phyloP scores from a whole-genome alignment of 495 filamentous ascomycete species.

The Penicillium arizonense region DNA sequence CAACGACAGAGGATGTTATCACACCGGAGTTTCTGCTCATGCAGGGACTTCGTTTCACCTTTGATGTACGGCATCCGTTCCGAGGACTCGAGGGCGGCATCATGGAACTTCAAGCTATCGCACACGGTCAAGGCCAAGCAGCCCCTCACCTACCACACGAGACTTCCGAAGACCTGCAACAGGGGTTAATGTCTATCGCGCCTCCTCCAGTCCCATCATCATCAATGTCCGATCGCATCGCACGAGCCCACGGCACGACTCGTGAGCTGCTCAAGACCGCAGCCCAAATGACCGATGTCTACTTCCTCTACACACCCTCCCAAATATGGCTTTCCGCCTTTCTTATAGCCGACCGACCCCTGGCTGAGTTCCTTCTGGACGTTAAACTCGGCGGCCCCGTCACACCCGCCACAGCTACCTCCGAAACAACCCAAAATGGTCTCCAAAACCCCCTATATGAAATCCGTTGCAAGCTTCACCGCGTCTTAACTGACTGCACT shows the following conservation, averaged over 20 bases:
- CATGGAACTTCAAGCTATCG: constrained; percentile 75
- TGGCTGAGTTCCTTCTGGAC: constrained; percentile 70
- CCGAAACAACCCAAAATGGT: constrained; percentile 6
- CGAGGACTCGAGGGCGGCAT: constrained; percentile 80
- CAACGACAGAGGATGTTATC: constrained; percentile 69
- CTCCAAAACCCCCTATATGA: constrained; percentile 27
- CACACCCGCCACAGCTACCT: constrained; percentile 8
- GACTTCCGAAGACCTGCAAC: constrained; percentile 37
- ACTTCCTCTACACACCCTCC: constrained; percentile 92
- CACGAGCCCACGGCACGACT: constrained; percentile 65
- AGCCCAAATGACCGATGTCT: constrained; percentile 83
- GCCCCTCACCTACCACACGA: constrained; percentile 34
- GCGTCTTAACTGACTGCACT: constrained; percentile 41
- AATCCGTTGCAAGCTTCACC: constrained; percentile 42
- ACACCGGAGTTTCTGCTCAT: constrained; percentile 88
- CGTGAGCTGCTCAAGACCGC: constrained; percentile 72
- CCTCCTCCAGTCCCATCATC: constrained; percentile 23
- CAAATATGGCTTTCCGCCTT: constrained; percentile 89
- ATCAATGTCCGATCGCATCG: constrained; percentile 50
- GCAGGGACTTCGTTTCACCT: constrained; percentile 89
- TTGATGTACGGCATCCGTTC: constrained; percentile 90
- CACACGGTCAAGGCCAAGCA: constrained; percentile 47
- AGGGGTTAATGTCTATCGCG: constrained; percentile 25
- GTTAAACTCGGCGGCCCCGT: constrained; percentile 59
- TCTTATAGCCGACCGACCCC: constrained; percentile 66